Percentiles rank a stretch among this genome's conserved stretches.
Evolutionary conservation across 352 stramenopile genomes (phyloP).

Genomic region (Globisporangium nodosum): DNA sequence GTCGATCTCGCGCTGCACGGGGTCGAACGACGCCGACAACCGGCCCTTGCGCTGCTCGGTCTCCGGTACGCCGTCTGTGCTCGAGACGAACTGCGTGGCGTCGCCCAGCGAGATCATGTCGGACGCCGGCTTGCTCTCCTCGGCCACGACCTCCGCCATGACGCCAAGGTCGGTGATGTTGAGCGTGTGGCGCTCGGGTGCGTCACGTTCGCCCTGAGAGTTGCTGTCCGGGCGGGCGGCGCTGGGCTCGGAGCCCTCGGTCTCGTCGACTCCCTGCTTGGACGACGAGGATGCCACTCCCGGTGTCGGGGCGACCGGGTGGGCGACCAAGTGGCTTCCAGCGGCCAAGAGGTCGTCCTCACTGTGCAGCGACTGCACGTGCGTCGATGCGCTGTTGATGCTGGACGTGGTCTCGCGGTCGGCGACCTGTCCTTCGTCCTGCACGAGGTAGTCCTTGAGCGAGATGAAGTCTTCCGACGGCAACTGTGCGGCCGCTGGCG

Average conservation of each 20-base stretch:
- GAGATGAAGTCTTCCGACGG: conserved; percentile 35
- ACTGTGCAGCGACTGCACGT: conserved; percentile 17
- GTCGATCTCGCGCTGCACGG: conserved; percentile 12
- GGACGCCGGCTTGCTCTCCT: conserved; percentile 1
- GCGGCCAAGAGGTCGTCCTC: conserved; percentile 14
- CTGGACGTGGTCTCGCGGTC: conserved; percentile 17
- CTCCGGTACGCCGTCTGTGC: conserved; percentile 1
- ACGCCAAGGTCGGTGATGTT: conserved; percentile 10
- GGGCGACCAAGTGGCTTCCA: conserved; percentile 11
- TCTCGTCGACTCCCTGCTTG: neutral
- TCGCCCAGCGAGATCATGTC: conserved; percentile 16
- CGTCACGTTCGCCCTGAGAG: neutral
- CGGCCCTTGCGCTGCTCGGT: conserved; percentile 1
- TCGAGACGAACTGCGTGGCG: neutral
- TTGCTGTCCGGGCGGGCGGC: neutral
- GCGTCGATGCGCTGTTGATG: conserved; percentile 20
- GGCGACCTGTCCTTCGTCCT: conserved; percentile 20
- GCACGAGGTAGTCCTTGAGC: conserved; percentile 42
- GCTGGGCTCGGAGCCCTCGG: neutral
- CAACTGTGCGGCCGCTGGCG: neutral
- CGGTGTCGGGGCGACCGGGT: neutral
- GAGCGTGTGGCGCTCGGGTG: neutral
- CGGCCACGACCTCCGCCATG: neutral
- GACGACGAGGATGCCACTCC: neutral
- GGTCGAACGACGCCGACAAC: conserved; percentile 1